Evolutionary conservation across 108 stramenopile species (phyloP), one percentile per base, ranked within the genome.

Genomic region (Nitzschia sp.): DNA sequence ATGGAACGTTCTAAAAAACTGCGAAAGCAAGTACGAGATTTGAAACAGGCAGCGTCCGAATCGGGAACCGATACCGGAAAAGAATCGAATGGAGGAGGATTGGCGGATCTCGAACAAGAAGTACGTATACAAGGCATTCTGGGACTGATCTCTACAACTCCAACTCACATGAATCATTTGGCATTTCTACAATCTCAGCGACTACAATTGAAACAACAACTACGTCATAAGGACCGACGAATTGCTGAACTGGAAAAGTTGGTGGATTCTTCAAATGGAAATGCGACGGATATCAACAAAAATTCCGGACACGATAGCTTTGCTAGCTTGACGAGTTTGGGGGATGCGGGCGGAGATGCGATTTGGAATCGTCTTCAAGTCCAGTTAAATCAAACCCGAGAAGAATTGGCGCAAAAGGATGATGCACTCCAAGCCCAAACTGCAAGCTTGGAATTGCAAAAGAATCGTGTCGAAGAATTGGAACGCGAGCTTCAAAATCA

Each of bases 331-430:
- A 29, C 27, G 29, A 57, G 56, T 57, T 25, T 5, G 8, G 4
- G 5, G 27, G 31, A 21, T 11, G 21, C 17, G 18, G 29, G 15
- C 5, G 29, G 29, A 21, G 56, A 57, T 57, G 26, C 56, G 4
- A 57, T 57, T 57, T 57, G 56, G 56, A 4, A 57, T 5, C 24
- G 56, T 29, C 56, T 57, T 9, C 56, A 57, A 32, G n/a, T 5
- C 9, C 30, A 31, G 5, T 30, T 57, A 5, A 30, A 25, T 4
- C 15, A 57, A 30, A 30, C 56, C 26, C 28, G 56, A 57, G 56
- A 29, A 11, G 56, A 57, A 13, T 57, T 57, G 56, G 29, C 56
- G 4, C 13, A 5, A 4, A 57, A 25, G 4, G 56, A 57, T 8
- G 56, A 57, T 29, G 26, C 31, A 57, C 27, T 57, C 2, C 56